These are phyloP conservation scores for Trichophyton verrucosum DNA, from an alignment of 2,329 filamentous ascomycete species.

Conservation along the genomic window DNA sequence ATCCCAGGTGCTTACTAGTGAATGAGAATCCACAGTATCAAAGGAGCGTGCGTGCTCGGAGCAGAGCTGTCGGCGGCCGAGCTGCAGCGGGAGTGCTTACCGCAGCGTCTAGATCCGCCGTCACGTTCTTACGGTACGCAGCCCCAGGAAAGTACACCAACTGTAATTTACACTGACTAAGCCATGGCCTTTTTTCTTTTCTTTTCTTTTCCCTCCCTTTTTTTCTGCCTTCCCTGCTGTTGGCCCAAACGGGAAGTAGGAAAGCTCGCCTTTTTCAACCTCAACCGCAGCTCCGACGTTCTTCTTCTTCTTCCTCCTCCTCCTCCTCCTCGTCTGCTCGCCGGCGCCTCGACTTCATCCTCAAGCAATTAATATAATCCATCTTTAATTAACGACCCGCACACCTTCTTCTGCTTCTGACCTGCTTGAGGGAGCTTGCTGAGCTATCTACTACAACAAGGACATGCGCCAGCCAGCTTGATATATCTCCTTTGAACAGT, in stretches of 20 bases:
- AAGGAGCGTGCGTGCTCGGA: background rate
- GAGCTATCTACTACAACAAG: background rate
- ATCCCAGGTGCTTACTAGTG: background rate
- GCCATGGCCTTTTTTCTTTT: background rate
- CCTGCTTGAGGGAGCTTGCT: background rate
- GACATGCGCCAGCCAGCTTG: background rate
- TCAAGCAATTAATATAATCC: background rate
- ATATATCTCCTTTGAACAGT: background rate
- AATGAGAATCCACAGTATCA: background rate
- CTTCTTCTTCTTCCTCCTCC: conserved; percentile 13
- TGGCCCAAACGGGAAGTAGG: conserved; percentile 3
- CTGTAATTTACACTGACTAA: background rate
- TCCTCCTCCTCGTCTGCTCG: background rate
- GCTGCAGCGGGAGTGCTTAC: background rate
- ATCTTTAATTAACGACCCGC: background rate
- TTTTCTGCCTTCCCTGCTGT: background rate
- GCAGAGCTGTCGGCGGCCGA: background rate
- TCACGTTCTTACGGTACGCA: background rate
- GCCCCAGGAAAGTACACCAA: background rate
- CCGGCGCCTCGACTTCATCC: conserved; percentile 10
- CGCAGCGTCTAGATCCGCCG: background rate
- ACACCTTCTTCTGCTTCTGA: background rate
- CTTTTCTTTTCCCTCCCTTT: background rate
- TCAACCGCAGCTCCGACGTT: conserved; percentile 8
- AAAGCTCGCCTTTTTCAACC: conserved; percentile 9